phyloP scores from a whole-genome alignment of 768 basidiomycete genomes.

The Agaricus bisporus region DNA sequence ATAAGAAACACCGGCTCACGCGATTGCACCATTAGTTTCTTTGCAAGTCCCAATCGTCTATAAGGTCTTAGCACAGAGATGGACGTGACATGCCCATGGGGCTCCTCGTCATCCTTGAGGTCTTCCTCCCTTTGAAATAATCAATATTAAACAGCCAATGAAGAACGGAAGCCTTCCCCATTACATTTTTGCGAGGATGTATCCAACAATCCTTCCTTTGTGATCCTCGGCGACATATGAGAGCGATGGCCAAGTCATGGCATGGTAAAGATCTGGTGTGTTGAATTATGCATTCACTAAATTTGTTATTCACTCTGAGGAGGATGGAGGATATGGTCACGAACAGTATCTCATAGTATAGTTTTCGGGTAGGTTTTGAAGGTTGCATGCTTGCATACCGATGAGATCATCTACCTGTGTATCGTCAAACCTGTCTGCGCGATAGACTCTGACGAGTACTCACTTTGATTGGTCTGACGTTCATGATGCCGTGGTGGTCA shows the following conservation, averaged over 20 bases:
- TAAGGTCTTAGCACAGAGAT: conserved; percentile 92
- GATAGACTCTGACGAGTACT: conserved; percentile 7
- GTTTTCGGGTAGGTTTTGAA: conserved; percentile 93
- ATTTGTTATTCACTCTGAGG: conserved; percentile 4
- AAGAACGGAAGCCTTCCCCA: conserved; percentile 15
- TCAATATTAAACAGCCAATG: not conserved
- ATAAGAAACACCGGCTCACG: conserved; percentile 48
- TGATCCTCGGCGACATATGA: conserved; percentile 93
- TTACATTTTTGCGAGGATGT: conserved; percentile 94
- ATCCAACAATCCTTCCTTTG: conserved; percentile 88
- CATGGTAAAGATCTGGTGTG: conserved; percentile 73
- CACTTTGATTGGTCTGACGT: conserved; percentile 39
- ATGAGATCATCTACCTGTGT: conserved; percentile 77
- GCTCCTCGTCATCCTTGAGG: conserved; percentile 51
- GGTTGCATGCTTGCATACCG: conserved; percentile 95
- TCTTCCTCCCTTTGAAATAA: conserved; percentile 54
- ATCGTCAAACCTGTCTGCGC: not conserved
- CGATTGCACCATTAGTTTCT: conserved; percentile 91
- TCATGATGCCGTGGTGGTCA: conserved; percentile 24
- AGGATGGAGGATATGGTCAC: conserved; percentile 15
- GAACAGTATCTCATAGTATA: conserved; percentile 81
- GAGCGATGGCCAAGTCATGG: conserved; percentile 91
- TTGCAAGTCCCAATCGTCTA: conserved; percentile 86
- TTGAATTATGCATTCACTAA: conserved; percentile 9
- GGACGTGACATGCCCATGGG: conserved; percentile 94